phyloP scores from a whole-genome alignment of 169 alveolate species.

The Cryptosporidium meleagridis region DNA sequence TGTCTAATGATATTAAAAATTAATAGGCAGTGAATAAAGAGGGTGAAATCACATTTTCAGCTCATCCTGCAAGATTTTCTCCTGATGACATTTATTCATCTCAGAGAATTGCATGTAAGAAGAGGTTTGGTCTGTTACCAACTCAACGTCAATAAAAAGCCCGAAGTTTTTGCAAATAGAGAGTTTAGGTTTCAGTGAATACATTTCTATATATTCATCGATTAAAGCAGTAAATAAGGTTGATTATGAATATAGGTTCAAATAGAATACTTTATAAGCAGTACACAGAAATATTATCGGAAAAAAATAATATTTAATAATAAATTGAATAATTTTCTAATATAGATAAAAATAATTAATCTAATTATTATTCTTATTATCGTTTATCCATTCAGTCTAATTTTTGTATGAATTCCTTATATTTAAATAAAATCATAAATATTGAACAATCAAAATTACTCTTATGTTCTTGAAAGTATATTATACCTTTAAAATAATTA shows the following conservation, averaged over 20 bases:
- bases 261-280: neutral
- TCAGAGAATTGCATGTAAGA: conserved; percentile 85
- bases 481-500: neutral
- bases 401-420: neutral
- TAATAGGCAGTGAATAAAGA: conserved; percentile 23
- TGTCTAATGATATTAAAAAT: neutral
- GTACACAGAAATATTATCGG: no score
- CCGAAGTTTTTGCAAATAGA: neutral
- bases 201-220: neutral
- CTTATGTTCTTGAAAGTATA: neutral
- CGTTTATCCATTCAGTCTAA: neutral
- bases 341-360: neutral
- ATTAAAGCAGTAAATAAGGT: neutral
- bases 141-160: conserved; percentile 52
- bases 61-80: conserved; percentile 94
- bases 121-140: conserved; percentile 83
- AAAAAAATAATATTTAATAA: no score
- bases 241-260: no score
- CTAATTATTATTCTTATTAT: neutral
- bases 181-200: neutral
- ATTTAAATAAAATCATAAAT: no score
- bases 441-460: neutral
- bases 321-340: neutral
- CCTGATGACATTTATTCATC: conserved; percentile 91
- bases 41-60: conserved; percentile 87